phyloP scores from a whole-genome alignment of 495 filamentous ascomycete genomes.

The Aspergillus incahuasiensis region DNA sequence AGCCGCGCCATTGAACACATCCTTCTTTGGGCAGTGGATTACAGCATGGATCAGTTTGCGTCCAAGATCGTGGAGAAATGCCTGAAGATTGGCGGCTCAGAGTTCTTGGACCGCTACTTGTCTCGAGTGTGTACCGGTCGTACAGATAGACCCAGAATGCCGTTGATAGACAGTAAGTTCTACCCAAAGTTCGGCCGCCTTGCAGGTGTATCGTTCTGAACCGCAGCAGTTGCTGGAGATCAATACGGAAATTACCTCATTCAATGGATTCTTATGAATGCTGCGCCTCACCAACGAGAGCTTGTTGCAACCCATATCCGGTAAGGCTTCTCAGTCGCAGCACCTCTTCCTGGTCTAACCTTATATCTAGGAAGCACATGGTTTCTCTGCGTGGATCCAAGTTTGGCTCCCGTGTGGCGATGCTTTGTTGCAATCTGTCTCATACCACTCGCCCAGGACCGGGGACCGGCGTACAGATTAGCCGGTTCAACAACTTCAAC shows the following conservation, averaged over 20 bases:
- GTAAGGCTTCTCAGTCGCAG: conserved; percentile 26
- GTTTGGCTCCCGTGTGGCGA: conserved; percentile 95
- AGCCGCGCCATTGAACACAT: conserved; percentile 93
- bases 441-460: conserved; percentile 80
- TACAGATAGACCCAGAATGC: conserved; percentile 87
- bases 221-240: conserved; percentile 72
- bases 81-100: conserved; percentile 87
- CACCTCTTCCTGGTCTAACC: conserved; percentile 1
- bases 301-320: conserved; percentile 89
- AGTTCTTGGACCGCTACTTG: conserved; percentile 91
- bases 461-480: conserved; percentile 60
- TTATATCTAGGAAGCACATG: conserved; percentile 79
- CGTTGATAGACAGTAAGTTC: conserved; percentile 83
- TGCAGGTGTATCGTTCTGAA: conserved; percentile 22
- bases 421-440: conserved; percentile 96
- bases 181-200: too few relatives aligned
- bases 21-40: conserved; percentile 85
- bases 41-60: conserved; percentile 98
- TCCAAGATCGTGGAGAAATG: conserved; percentile 99
- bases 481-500: conserved; percentile 54
- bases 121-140: conserved; percentile 90
- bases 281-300: conserved; percentile 81
- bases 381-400: conserved; percentile 97
- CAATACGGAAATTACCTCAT: conserved; percentile 99
- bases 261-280: conserved; percentile 90